Conservation (phyloP, 1,284 basidiomycete species). For the Butyriboletus appendiculatus region DNA sequence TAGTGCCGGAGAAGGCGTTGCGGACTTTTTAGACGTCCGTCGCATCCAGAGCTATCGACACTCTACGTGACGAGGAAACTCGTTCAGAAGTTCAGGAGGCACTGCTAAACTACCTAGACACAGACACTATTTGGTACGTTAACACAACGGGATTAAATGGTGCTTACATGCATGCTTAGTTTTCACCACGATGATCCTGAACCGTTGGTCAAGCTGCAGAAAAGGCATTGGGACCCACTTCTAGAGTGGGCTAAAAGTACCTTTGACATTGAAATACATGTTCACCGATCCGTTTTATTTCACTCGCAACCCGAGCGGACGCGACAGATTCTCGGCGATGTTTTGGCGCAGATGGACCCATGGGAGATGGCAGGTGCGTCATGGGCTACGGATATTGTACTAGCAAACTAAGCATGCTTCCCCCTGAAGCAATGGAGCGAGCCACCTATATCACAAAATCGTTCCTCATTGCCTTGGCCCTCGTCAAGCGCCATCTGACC, state of each 20-base stretch:
- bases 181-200: slow-evolving; percentile 83
- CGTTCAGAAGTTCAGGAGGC: slow-evolving; percentile 70
- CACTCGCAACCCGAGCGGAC: slow-evolving; percentile 71
- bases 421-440: slow-evolving; percentile 81
- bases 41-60: slow-evolving; percentile 87
- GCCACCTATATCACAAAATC: slow-evolving; percentile 91
- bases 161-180: slow-evolving; percentile 41
- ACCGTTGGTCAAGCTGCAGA: slow-evolving; percentile 78
- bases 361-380: slow-evolving; percentile 88
- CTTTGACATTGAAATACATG: slow-evolving; percentile 66
- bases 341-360: slow-evolving; percentile 65
- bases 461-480: slow-evolving; percentile 85
- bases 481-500: slow-evolving; percentile 74
- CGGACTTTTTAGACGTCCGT: slow-evolving; percentile 68
- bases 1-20: background rate
- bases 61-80: slow-evolving; percentile 58
- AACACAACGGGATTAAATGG: background rate
- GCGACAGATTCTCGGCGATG: slow-evolving; percentile 55
- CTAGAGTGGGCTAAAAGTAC: slow-evolving; percentile 75
- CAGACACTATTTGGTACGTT: slow-evolving; percentile 90
- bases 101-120: slow-evolving; percentile 88
- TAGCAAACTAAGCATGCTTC: background rate
- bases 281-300: slow-evolving; percentile 69
- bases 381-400: background rate
- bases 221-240: slow-evolving; percentile 90